Conservation (phyloP, 495 filamentous ascomycete species). For the Copromyces sp. region DNA sequence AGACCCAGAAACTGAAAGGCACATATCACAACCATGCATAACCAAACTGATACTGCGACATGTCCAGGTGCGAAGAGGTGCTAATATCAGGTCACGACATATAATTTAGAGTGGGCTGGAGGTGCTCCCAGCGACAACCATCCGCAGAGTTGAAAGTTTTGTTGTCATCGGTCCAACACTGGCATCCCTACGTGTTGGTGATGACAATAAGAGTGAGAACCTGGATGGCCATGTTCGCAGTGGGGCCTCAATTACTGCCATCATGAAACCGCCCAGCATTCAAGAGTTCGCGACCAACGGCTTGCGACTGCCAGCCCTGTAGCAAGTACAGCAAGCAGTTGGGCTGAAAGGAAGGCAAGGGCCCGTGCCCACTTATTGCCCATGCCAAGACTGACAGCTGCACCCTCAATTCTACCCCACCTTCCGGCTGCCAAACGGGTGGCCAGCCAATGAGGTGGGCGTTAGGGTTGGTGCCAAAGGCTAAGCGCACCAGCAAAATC, state of each 20-base stretch:
- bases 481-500: constrained; percentile 22
- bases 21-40: background rate
- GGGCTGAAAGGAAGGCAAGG: background rate
- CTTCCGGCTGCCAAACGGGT: background rate
- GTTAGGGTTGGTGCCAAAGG: constrained; percentile 19
- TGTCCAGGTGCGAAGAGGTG: background rate
- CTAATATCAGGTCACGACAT: background rate
- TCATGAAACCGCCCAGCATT: background rate
- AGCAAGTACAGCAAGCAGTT: background rate
- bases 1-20: background rate
- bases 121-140: no score
- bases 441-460: background rate
- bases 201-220: background rate
- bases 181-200: background rate
- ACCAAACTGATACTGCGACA: background rate
- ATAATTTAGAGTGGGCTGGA: background rate
- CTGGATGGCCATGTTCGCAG: background rate
- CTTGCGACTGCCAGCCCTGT: background rate
- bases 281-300: background rate
- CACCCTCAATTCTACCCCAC: constrained; percentile 6
- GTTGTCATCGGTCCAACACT: background rate
- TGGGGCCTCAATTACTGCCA: background rate
- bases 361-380: background rate
- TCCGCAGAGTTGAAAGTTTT: background rate
- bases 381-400: constrained; percentile 8